Percentiles rank a stretch among this genome's conserved stretches.
These are phyloP conservation scores for Cucurbitaria berberidis DNA, from an alignment of 2,329 filamentous ascomycete genomes.

Conservation along the genomic window DNA sequence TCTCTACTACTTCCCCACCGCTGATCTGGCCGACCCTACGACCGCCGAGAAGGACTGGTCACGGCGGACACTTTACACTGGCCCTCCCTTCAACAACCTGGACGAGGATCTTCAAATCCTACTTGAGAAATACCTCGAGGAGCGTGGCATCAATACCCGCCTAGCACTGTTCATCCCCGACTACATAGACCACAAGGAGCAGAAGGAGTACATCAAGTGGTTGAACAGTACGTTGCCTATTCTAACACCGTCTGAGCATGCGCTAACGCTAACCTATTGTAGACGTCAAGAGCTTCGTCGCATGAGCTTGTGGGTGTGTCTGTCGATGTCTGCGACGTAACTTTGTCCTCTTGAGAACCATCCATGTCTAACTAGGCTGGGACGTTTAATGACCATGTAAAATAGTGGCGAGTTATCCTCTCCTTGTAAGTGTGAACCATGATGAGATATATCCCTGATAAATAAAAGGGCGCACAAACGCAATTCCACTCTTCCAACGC, in stretches of 20 bases:
- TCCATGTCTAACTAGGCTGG: slow-evolving; percentile 12
- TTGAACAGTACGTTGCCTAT: slow-evolving; percentile 61
- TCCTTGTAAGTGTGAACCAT: slow-evolving; percentile 10
- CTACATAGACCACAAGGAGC: slow-evolving; percentile 98
- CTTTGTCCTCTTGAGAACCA: slow-evolving; percentile 27
- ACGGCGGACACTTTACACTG: slow-evolving; percentile 81
- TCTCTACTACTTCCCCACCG: slow-evolving; percentile 83
- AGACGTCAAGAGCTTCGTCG: slow-evolving; percentile 85
- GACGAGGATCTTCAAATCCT: slow-evolving; percentile 95
- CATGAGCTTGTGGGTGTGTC: slow-evolving; percentile 49
- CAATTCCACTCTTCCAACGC: slow-evolving; percentile 28
- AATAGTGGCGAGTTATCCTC: slow-evolving; percentile 23
- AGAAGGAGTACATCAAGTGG: slow-evolving; percentile 94
- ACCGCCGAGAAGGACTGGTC: slow-evolving; percentile 78
- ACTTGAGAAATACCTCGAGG: slow-evolving; percentile 91
- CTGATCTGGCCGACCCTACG: slow-evolving; percentile 76
- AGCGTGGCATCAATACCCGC: slow-evolving; percentile 85
- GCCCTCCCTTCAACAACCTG: slow-evolving; percentile 90
- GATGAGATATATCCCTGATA: slow-evolving; percentile 14
- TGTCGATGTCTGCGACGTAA: slow-evolving; percentile 8
- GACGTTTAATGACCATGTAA: slow-evolving; percentile 34
- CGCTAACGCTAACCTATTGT: slow-evolving; percentile 24
- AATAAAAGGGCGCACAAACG: slow-evolving; percentile 19
- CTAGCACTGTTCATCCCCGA: slow-evolving; percentile 91
- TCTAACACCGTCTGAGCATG: neutral